These are phyloP conservation scores for Daldinia eschscholtzii DNA, from an alignment of 2,329 filamentous ascomycete species.

Conservation along the genomic window DNA sequence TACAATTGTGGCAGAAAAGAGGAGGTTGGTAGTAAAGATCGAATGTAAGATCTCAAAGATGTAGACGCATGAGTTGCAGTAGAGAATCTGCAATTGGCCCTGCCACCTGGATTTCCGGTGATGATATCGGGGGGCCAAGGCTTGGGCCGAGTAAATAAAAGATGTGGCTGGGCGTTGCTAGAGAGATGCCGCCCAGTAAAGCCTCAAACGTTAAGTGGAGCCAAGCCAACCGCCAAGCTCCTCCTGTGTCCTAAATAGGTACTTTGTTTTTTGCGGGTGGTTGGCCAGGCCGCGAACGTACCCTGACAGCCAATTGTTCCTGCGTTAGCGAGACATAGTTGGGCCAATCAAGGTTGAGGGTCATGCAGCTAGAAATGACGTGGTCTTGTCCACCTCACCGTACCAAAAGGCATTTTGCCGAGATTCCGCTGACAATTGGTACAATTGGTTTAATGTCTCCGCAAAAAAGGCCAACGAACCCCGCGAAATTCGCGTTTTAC, in stretches of 20 bases:
- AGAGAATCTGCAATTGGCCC: slow-evolving; percentile 46
- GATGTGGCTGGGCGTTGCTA: slow-evolving; percentile 52
- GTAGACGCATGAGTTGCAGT: slow-evolving; percentile 27
- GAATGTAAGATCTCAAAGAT: slow-evolving; percentile 37
- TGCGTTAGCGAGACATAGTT: slow-evolving; percentile 21
- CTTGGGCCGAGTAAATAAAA: slow-evolving; percentile 49
- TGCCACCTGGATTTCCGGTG: slow-evolving; percentile 44
- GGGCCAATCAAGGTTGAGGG: slow-evolving; percentile 23
- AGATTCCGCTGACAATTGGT: slow-evolving; percentile 17
- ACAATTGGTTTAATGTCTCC: slow-evolving; percentile 15
- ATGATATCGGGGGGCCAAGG: slow-evolving; percentile 37
- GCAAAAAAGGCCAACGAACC: slow-evolving; percentile 10
- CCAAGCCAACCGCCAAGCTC: slow-evolving; percentile 28
- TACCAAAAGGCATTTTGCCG: slow-evolving; percentile 21
- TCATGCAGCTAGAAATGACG: slow-evolving; percentile 34
- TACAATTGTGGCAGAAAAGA: slow-evolving; percentile 38
- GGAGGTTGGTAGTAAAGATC: slow-evolving; percentile 42
- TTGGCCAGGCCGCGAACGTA: slow-evolving; percentile 28
- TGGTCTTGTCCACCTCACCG: slow-evolving; percentile 28
- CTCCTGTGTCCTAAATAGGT: slow-evolving; percentile 23
- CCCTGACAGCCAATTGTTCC: slow-evolving; percentile 18
- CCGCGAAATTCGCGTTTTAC: slow-evolving; percentile 16
- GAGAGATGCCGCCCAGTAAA: slow-evolving; percentile 42
- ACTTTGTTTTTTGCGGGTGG: slow-evolving; percentile 30
- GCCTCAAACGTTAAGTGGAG: slow-evolving; percentile 24